Evolutionary conservation across 192 early-diverging fungal species (phyloP), one percentile per base, ranked within the genome.

Genomic region (Ambispora gerdemannii): DNA sequence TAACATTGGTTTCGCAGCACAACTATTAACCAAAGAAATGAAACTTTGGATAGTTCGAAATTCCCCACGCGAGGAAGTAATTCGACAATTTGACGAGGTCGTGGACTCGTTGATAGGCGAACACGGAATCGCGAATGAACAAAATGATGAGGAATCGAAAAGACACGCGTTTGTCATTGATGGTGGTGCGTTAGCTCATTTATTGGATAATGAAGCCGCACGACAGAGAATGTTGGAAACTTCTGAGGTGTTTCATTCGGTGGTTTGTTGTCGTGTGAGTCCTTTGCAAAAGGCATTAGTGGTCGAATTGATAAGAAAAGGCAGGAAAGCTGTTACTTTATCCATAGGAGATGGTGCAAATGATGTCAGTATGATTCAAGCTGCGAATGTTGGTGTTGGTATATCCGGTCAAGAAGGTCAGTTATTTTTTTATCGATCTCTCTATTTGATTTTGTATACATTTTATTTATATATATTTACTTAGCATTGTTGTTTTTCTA

Each of bases 291-390:
- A 98, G 79, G 96, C 96, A 3, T 78, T 93, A 72, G 96, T 98
- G 28, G 94, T 97, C 15, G 87, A 88, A 71, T 76, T 98, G 53
- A 88, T 98, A 24, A 88, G 91, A 38, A 86, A 87, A 49, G 90
- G 91, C 15, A 85, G 86, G 63, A 78, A 83, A 35, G 81, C 83
- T 30, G 82, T 90, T 6, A 89, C 87, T 53, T 69, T 91, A 36
- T 87, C 90, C 0, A 88, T 92, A 50, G 89, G 89, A 32, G 88
- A 91, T 72, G 92, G 87, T 25, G 89, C 88, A 38, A 96, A 98
- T 74, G 96, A 98, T 75, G 95, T 98, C 4, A 88, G 86, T 51
- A 98, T 98, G 96, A 98, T 98, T 74, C 96, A 98, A 78, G 93
- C 90, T 2, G 95, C 95, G 27, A 90, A 98, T 80, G 85, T 98